Evolutionary conservation across 192 early-diverging fungal genomes (phyloP), one percentile per base, ranked within the genome.

Genomic region (Podila minutissima): DNA sequence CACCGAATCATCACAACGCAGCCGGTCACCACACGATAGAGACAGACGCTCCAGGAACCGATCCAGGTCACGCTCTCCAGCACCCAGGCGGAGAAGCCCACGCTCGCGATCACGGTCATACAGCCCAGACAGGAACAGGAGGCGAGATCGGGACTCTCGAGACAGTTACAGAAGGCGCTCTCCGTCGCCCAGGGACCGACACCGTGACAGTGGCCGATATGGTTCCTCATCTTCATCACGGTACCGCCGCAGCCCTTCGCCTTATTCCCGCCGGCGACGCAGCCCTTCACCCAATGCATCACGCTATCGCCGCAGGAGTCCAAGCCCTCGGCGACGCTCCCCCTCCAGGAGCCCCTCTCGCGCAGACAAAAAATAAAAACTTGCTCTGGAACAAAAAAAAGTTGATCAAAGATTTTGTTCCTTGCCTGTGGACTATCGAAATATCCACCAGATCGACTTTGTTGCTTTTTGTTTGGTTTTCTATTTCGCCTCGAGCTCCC

Each of bases 291-390:
- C 58, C 0, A 51, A 67, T 46, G 41, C 41, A 0, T 61, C 59
- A 28, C 31, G 28, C 59, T 67, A 64, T 31, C 74, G 74, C 53
- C 74, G 61, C 37, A 55, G 72, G 67, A 66, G 41, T 11, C n/a
- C 28, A 58, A 33, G 22, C n/a, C 29, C 29, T 12, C 24, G 38
- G 17, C 53, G 67, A 24, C 51, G 62, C 5, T 49, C 67, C 10
- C 46, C 53, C 28, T 50, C 64, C 62, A 76, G 58, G 49, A 66
- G 59, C 26, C 59, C 59, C 12, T 26, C 17, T 26, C 59, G 53
- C 11, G 11, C 7, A 11, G 67, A 55, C 20, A 55, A 55, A 12
- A 55, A 55, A 55, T 55, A 55, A 55, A 55, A 17, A 15, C 20
- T 20, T 19, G 24, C 24, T 55, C 53, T 55, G 2, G 41, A 46